Conservation (phyloP, 352 stramenopile species). For the Pythium brachiatum region DNA sequence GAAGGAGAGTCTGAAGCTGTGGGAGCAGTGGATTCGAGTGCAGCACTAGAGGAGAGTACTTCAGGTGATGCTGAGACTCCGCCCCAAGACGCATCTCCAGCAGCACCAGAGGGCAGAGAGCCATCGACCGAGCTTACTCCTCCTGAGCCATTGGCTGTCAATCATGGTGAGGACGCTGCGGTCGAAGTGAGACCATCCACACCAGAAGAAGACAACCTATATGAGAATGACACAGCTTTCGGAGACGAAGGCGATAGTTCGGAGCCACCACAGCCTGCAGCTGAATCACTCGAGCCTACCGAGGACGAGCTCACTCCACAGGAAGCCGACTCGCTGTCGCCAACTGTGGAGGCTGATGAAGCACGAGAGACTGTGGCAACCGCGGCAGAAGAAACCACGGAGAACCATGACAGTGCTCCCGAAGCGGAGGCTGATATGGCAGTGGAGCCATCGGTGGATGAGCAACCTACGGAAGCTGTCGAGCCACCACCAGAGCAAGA, state of each 20-base stretch:
- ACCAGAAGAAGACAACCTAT: conserved; percentile 1
- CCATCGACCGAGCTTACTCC: too few relatives aligned
- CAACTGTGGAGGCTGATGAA: background rate
- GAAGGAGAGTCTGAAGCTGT: background rate
- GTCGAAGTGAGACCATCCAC: conserved; percentile 3
- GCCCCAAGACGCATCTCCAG: background rate
- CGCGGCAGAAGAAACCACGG: background rate
- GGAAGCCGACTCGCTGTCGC: background rate
- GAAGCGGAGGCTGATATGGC: background rate
- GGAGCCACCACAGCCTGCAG: background rate
- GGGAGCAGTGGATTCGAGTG: background rate
- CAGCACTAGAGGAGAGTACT: background rate
- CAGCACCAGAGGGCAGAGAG: too few relatives aligned
- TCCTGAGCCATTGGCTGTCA: too few relatives aligned
- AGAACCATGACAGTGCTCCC: too few relatives aligned
- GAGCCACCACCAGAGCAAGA: background rate
- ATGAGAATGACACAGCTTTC: conserved; percentile 1
- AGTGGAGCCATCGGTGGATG: background rate
- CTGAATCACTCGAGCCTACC: background rate
- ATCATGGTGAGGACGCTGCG: too few relatives aligned
- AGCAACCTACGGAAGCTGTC: background rate
- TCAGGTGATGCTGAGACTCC: background rate
- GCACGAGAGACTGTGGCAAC: background rate
- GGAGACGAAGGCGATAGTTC: background rate
- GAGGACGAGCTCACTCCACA: background rate